phyloP scores from a whole-genome alignment of 305 asterid species.

The Andrographis paniculata region DNA sequence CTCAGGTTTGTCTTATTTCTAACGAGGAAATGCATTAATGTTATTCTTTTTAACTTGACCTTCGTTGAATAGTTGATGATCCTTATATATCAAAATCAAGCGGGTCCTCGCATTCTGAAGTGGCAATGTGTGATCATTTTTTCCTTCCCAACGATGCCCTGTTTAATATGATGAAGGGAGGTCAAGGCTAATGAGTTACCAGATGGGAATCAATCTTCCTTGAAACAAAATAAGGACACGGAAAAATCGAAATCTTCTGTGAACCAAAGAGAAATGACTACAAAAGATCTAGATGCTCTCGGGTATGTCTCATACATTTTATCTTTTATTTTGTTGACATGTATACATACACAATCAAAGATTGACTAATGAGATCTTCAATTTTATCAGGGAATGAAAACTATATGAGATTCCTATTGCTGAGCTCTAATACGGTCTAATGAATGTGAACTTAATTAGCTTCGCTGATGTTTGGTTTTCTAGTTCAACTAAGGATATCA shows the following conservation, averaged over 20 bases:
- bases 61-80: slow-evolving; percentile 9
- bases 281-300: neutral
- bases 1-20: slow-evolving; percentile 33
- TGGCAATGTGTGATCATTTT: neutral
- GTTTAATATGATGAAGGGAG: neutral
- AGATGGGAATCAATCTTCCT: neutral
- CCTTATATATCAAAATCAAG: slow-evolving; percentile 8
- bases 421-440: slow-evolving; percentile 13
- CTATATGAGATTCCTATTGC: slow-evolving; percentile 11
- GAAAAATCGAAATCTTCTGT: too few relatives aligned
- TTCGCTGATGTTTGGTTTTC: slow-evolving; percentile 25
- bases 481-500: slow-evolving; percentile 32
- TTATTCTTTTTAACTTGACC: neutral
- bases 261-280: neutral
- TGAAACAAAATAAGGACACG: too few relatives aligned
- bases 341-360: neutral
- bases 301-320: neutral
- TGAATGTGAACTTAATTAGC: slow-evolving; percentile 16
- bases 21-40: slow-evolving; percentile 7
- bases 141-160: neutral
- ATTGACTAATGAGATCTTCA: neutral
- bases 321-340: neutral
- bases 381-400: neutral
- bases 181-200: neutral
- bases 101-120: slow-evolving; percentile 13